Evolutionary conservation across 495 filamentous ascomycete species (phyloP), one percentile per base, ranked within the genome.

Genomic region (Bacidia gigantensis): DNA sequence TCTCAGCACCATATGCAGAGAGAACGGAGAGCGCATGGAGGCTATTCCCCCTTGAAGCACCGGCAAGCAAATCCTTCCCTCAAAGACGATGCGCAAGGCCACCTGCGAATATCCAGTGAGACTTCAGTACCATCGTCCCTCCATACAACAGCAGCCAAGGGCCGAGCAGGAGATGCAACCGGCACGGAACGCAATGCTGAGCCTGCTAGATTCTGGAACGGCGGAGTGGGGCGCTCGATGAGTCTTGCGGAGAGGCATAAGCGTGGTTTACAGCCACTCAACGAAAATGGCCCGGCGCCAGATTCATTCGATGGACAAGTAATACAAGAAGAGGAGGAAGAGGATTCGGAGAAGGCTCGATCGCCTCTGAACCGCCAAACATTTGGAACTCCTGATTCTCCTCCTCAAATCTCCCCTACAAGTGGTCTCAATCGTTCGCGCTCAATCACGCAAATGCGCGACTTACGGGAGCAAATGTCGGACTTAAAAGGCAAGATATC

Each of bases 401-500:
- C 53, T 21, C n/a, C 26, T 23, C 24, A 44, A 11, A 45, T 22
- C 24, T 42, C 56, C 42, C 48, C 56, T 2, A 42, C 45, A 14
- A 43, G 45, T 43, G 67, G 63, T 5, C 54, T 80, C 1, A 70
- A 65, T 46, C 63, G 77, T 51, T 75, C 80, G 14, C 64, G 69
- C 23, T 80, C 78, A 14, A 77, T 80, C 26, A 70, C 76, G 23
- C 85, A 89, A 59, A 87, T 94, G 67, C 78, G 84, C 22, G 85
- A 87, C 61, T 72, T 97, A 14, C 84, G 86, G 49, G 84, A 89
- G 56, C 89, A 98, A 68, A 92, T 97, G 84, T 82, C 89, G 57
- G 89, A 89, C 56, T 70, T 98, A 22, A 88, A 90, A 59, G 92
- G 90, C 47, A 86, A 88, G 58, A 86, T 98, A 20, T 94, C 89